Evolutionary conservation across 139 green algal genomes (phyloP), one percentile per base, ranked within the genome.

Genomic region (Coelastrella sp.): DNA sequence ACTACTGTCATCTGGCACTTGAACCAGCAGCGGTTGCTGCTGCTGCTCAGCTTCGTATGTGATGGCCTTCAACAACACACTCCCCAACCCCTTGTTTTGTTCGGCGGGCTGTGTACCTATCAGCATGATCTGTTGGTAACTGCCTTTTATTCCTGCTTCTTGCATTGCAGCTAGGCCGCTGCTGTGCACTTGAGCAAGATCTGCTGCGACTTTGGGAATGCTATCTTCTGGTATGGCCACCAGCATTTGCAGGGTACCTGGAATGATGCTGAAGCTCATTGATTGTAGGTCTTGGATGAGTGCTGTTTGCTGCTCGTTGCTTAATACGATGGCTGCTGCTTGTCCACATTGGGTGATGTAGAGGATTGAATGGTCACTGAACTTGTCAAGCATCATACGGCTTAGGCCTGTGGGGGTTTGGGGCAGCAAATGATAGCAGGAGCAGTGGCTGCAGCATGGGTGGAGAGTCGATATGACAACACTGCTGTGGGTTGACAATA

Each of bases 331-430:
- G 0, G 57, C 57, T 66, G 57, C 57, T 4, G 57, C 57, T 27
- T 6, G n/a, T 15, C 57, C 57, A 6, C 57, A 66, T 15, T 30
- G 6, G 0, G 57, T 66, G 57, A 66, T 30, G 23, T 66, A 66
- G 19, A 66, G 57, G 2, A 66, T 19, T 0, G n/a, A 0, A 0
- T 66, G 17, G 11, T 66, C 15, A 19, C 57, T 66, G 57, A 66
- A 66, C 57, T n/a, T 66, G 23, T 66, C 57, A 27, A 66, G 57
- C 57, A 66, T 66, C 57, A 66, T 66, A 1, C 57, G 19, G 19
- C 57, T 66, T 6, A 66, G 57, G 27, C 57, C 57, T 71, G 62
- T n/a, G n/a, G n/a, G n/a, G n/a, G n/a, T n/a, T n/a, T n/a, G n/a
- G n/a, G n/a, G n/a, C n/a, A n/a, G n/a, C n/a, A n/a, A n/a, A n/a